Conservation (phyloP, 768 basidiomycete genomes). For the Pulveroboletus sp. region DNA sequence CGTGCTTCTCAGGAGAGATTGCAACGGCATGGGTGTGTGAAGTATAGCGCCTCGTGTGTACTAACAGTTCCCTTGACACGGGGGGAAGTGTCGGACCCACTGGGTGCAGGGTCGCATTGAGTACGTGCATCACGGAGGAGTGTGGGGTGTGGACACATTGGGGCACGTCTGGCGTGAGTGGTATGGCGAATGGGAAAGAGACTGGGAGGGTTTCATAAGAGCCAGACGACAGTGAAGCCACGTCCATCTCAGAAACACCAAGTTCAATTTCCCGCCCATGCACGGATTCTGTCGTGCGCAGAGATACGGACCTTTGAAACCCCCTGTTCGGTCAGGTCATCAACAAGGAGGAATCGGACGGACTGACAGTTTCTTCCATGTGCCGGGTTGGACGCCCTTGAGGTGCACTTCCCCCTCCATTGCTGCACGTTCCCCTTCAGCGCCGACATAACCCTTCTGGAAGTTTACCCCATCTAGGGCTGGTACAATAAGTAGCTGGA, state of each 20-base stretch:
- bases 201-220: conserved; percentile 45
- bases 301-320: conserved; percentile 50
- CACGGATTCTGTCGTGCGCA: conserved; percentile 64
- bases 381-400: conserved; percentile 57
- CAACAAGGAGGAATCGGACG: conserved; percentile 9
- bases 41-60: conserved; percentile 73
- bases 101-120: conserved; percentile 65
- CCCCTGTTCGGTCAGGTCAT: conserved; percentile 10
- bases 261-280: conserved; percentile 65
- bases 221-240: conserved; percentile 43
- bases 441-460: conserved; percentile 82
- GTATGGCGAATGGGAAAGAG: conserved; percentile 76
- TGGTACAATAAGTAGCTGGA: conserved; percentile 75
- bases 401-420: conserved; percentile 87
- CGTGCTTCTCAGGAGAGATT: conserved; percentile 54
- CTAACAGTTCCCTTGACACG: conserved; percentile 52
- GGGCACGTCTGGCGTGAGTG: conserved; percentile 72
- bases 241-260: conserved; percentile 47
- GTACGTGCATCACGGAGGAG: conserved; percentile 65
- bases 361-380: conserved; percentile 70
- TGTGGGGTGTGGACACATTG: conserved; percentile 75
- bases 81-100: conserved; percentile 33
- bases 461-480: conserved; percentile 67
- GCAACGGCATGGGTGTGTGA: conserved; percentile 56
- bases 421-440: conserved; percentile 75